These are phyloP conservation scores for Neonectria punicea DNA, from an alignment of 2,329 filamentous ascomycete species.

Conservation along the genomic window DNA sequence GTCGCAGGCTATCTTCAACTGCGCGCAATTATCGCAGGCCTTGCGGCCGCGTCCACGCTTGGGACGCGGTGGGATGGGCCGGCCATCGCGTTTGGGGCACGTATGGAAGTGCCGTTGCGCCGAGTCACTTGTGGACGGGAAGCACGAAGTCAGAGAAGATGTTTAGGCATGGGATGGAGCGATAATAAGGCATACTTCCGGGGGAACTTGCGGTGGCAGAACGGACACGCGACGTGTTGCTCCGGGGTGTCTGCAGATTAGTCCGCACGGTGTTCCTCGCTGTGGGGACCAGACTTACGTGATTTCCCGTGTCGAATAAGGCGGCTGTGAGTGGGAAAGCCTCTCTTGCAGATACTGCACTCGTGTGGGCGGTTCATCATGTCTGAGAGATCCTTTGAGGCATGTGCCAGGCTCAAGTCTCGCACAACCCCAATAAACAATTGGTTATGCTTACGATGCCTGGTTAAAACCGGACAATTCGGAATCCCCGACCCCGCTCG, in stretches of 20 bases:
- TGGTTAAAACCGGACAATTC: background rate
- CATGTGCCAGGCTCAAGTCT: background rate
- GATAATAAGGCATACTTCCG: background rate
- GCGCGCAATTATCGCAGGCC: background rate
- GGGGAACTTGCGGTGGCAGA: background rate
- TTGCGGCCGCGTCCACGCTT: background rate
- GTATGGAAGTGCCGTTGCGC: background rate
- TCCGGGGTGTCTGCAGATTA: background rate
- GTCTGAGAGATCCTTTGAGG: background rate
- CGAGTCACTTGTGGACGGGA: background rate
- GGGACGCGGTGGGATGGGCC: background rate
- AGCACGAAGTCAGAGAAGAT: background rate
- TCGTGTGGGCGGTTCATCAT: background rate
- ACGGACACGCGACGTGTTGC: background rate
- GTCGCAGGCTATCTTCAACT: background rate
- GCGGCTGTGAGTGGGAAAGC: background rate
- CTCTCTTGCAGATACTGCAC: background rate
- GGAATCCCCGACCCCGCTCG: background rate
- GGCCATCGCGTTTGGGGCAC: background rate
- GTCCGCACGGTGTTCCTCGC: background rate
- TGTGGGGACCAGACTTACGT: background rate
- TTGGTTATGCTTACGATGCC: too few relatives aligned
- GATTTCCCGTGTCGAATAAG: background rate
- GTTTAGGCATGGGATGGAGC: background rate
- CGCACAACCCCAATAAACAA: background rate